Evolutionary conservation across 2,329 filamentous ascomycete genomes (phyloP).

Genomic region (Pseudogymnoascus sp.): DNA sequence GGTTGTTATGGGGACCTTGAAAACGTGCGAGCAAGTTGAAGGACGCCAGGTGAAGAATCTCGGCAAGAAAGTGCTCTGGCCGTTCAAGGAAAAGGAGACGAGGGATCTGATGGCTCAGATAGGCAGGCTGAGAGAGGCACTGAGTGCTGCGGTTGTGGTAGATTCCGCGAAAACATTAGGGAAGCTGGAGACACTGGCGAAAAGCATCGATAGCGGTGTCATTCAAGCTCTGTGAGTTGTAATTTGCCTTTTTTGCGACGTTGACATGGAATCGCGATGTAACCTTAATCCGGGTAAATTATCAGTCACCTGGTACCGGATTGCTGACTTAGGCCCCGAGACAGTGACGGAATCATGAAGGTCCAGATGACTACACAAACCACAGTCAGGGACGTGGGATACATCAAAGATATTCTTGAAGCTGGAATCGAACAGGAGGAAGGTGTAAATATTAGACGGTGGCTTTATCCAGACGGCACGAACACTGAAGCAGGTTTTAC

Average conservation of each 20-base stretch:
- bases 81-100: slow-evolving; percentile 15
- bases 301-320: not conserved
- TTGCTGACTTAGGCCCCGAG: not conserved
- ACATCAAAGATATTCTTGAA: slow-evolving; percentile 9
- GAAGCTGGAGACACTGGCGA: not conserved
- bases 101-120: slow-evolving; percentile 12
- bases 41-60: slow-evolving; percentile 13
- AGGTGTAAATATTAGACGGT: not conserved
- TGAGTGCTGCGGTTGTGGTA: slow-evolving; percentile 12
- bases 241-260: not conserved
- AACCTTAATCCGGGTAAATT: not conserved
- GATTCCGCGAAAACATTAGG: slow-evolving; percentile 6
- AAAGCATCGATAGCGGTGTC: slow-evolving; percentile 9
- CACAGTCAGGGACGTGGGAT: not conserved
- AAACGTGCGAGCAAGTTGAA: slow-evolving; percentile 12
- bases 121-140: slow-evolving; percentile 1
- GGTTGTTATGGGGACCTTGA: slow-evolving; percentile 5
- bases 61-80: slow-evolving; percentile 14
- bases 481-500: slow-evolving; percentile 10
- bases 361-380: not conserved
- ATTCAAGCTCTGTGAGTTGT: not conserved
- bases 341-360: not conserved
- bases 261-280: not conserved
- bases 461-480: slow-evolving; percentile 14
- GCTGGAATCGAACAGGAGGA: slow-evolving; percentile 11